phyloP scores from a whole-genome alignment of 1,284 basidiomycete species.

The Fomes fomentarius region DNA sequence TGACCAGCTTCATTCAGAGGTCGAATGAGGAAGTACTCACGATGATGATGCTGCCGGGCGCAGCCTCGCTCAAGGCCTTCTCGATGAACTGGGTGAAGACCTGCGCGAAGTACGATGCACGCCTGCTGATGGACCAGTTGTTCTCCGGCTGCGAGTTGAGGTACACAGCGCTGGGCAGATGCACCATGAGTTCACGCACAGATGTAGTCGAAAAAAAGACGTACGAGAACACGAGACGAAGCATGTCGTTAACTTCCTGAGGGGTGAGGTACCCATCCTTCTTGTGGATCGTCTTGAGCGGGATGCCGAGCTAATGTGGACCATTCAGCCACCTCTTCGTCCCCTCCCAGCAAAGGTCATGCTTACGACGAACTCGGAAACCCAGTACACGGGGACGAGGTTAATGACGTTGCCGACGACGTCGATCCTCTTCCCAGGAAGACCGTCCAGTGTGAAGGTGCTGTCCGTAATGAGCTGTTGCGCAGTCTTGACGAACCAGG shows the following conservation, averaged over 20 bases:
- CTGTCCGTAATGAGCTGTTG: conserved; percentile 41
- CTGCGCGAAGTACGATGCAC: conserved; percentile 43
- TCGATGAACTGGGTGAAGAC: conserved; percentile 45
- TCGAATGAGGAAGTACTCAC: conserved; percentile 17
- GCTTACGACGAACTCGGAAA: conserved; percentile 63
- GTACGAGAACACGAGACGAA: conserved; percentile 45
- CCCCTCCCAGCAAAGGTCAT: too few species aligned
- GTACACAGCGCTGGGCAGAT: conserved; percentile 57
- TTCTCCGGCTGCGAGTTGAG: conserved; percentile 54
- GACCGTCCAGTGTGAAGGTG: conserved; percentile 39
- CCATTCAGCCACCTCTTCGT: too few species aligned
- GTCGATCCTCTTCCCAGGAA: conserved; percentile 52
- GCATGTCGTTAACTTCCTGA: conserved; percentile 47
- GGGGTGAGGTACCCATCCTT: conserved; percentile 52
- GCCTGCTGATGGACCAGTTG: conserved; percentile 63
- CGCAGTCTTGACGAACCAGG: conserved; percentile 44
- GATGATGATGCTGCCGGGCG: conserved; percentile 15
- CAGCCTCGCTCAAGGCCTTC: conserved; percentile 40
- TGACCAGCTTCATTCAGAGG: conserved; percentile 4
- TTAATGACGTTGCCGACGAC: conserved; percentile 77
- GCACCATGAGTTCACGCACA: neutral
- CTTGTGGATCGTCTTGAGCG: conserved; percentile 56
- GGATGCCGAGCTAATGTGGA: conserved; percentile 59
- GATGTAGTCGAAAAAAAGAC: conserved; percentile 10
- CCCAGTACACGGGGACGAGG: conserved; percentile 65